phyloP scores from a whole-genome alignment of 768 basidiomycete species.

The Dendrothele bispora region DNA sequence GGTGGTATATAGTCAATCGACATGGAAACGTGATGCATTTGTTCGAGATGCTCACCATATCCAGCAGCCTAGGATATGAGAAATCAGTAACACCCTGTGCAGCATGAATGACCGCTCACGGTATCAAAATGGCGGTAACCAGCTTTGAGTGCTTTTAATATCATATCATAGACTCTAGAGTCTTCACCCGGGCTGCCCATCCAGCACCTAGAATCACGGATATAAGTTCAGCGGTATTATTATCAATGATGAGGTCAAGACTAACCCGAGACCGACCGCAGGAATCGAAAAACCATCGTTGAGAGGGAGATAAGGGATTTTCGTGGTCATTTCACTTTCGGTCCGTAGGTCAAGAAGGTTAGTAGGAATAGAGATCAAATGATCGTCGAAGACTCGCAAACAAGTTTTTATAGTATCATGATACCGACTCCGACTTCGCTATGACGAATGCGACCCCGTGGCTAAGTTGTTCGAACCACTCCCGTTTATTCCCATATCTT shows the following conservation, averaged over 20 bases:
- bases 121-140: slow-evolving; percentile 39
- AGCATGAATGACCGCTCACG: slow-evolving; percentile 8
- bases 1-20: background rate
- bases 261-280: slow-evolving; percentile 29
- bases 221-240: background rate
- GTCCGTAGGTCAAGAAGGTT: too few species aligned
- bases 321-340: too few species aligned
- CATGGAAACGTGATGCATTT: slow-evolving; percentile 1
- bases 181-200: slow-evolving; percentile 29
- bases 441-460: too few species aligned
- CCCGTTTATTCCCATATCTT: too few species aligned
- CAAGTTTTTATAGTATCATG: too few species aligned
- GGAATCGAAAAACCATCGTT: slow-evolving; percentile 25
- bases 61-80: slow-evolving; percentile 4
- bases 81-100: background rate
- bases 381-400: too few species aligned
- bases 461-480: too few species aligned
- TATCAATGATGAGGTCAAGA: background rate
- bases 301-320: too few species aligned
- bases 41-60: slow-evolving; percentile 7
- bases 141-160: slow-evolving; percentile 20
- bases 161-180: slow-evolving; percentile 21
- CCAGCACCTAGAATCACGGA: slow-evolving; percentile 23
- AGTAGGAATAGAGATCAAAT: too few species aligned
- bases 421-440: too few species aligned